A percentile compares a stretch with the other conserved stretches of the same genome.
Conservation (phyloP, 495 filamentous ascomycete genomes). For the Daldinia grandis region DNA sequence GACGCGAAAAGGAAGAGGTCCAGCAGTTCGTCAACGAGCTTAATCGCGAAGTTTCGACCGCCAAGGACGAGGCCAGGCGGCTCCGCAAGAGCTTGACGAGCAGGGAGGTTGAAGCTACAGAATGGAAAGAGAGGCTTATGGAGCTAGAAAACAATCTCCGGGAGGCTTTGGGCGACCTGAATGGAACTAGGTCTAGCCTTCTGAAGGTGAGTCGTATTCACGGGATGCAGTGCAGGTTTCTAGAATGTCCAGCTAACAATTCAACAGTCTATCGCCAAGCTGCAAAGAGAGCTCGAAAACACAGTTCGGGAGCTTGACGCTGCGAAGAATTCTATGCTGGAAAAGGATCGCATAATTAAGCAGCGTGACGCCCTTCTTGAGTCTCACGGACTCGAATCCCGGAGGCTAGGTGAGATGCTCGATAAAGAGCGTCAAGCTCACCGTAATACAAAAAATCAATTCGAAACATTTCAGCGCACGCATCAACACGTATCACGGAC, state of each 20-base stretch:
- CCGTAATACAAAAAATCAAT: constrained; percentile 81
- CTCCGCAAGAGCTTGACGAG: constrained; percentile 82
- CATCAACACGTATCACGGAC: constrained; percentile 84
- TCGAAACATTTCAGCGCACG: constrained; percentile 85
- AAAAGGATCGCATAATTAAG: constrained; percentile 88
- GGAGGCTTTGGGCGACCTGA: constrained; percentile 81
- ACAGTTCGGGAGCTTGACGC: constrained; percentile 83
- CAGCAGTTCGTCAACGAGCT: constrained; percentile 80
- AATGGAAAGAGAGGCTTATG: constrained; percentile 87
- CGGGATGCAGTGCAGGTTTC: background rate
- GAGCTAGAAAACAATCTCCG: constrained; percentile 89
- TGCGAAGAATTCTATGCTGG: constrained; percentile 74
- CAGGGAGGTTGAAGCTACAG: constrained; percentile 85
- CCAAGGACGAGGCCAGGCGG: constrained; percentile 86
- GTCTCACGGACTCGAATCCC: constrained; percentile 82
- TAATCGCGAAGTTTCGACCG: constrained; percentile 77
- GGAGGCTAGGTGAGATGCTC: constrained; percentile 84
- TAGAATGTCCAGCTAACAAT: constrained; percentile 42
- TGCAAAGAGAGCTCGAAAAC: constrained; percentile 86
- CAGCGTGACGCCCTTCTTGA: constrained; percentile 94
- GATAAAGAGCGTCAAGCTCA: constrained; percentile 90
- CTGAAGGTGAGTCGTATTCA: constrained; percentile 64
- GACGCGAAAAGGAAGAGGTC: constrained; percentile 85
- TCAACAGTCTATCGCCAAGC: constrained; percentile 75
- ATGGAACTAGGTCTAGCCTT: constrained; percentile 85